phyloP scores from a whole-genome alignment of 2,329 filamentous ascomycete species.

The Xylaria multiplex region DNA sequence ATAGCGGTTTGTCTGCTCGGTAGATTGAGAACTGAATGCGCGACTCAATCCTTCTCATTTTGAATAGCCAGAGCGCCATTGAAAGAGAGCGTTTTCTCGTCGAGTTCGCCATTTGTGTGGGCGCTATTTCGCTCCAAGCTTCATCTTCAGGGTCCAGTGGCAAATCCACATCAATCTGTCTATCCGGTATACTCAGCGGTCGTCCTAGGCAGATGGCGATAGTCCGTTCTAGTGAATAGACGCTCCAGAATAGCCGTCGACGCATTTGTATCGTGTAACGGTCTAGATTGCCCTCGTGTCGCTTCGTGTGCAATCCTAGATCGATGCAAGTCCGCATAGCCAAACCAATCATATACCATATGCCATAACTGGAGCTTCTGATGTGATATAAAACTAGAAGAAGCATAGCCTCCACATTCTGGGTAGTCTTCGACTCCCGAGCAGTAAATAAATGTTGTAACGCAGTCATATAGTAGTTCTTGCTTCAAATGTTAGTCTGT shows the following conservation, averaged over 20 bases:
- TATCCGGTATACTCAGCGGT: constrained; percentile 61
- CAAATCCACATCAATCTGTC: constrained; percentile 61
- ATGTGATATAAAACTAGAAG: constrained; percentile 62
- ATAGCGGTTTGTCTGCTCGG: constrained; percentile 57
- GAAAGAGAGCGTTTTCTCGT: constrained; percentile 48
- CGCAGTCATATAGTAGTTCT: constrained; percentile 61
- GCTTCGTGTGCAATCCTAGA: constrained; percentile 60
- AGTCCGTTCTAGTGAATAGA: constrained; percentile 60
- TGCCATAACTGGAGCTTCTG: constrained; percentile 60
- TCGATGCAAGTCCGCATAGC: constrained; percentile 64
- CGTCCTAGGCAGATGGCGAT: constrained; percentile 62
- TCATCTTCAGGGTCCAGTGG: constrained; percentile 51
- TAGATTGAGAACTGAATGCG: constrained; percentile 64
- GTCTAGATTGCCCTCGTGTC: constrained; percentile 55
- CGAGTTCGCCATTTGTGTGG: constrained; percentile 11
- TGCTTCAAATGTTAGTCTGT: constrained; percentile 30
- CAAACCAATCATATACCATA: constrained; percentile 65
- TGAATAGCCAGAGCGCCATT: constrained; percentile 56
- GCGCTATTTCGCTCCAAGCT: constrained; percentile 25
- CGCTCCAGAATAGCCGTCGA: constrained; percentile 62
- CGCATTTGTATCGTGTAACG: constrained; percentile 57
- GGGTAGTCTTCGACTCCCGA: constrained; percentile 58
- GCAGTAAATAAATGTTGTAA: constrained; percentile 60
- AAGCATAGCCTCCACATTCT: constrained; percentile 64
- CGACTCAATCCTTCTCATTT: constrained; percentile 59